phyloP scores from a whole-genome alignment of 345 rosid species.

The Pistacia atlantica region DNA sequence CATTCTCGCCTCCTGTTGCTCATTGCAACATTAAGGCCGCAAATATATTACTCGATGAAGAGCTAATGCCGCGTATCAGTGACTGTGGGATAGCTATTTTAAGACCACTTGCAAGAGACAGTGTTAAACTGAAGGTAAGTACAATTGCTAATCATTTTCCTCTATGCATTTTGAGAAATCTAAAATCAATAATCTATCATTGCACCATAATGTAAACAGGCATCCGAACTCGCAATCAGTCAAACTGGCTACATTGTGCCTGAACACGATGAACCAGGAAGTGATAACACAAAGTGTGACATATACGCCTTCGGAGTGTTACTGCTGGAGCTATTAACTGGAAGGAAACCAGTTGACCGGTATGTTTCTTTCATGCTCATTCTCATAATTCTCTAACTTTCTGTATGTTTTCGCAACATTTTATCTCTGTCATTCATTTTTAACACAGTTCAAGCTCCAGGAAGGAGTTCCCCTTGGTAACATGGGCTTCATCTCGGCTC shows the following conservation, averaged over 20 bases:
- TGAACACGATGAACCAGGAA: constrained; percentile 72
- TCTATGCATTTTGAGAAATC: neutral
- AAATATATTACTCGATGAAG: constrained; percentile 81
- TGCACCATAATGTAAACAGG: constrained; percentile 47
- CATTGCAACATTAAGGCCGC: constrained; percentile 84
- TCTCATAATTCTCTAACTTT: neutral
- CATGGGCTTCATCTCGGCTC: constrained; percentile 79
- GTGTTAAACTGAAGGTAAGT: constrained; percentile 72
- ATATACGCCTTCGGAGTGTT: constrained; percentile 83
- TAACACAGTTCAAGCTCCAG: constrained; percentile 57
- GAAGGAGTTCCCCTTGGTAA: constrained; percentile 67
- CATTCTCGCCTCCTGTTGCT: constrained; percentile 64
- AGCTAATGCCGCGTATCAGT: constrained; percentile 65
- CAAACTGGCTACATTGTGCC: constrained; percentile 76
- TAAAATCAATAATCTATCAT: neutral
- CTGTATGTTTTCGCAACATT: neutral
- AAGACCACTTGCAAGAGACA: constrained; percentile 72
- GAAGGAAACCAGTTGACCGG: constrained; percentile 79
- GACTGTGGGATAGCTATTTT: constrained; percentile 79
- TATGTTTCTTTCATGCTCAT: neutral
- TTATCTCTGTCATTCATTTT: neutral
- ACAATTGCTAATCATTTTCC: neutral
- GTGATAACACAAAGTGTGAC: constrained; percentile 65
- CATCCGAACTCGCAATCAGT: constrained; percentile 74
- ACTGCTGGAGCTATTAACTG: constrained; percentile 87